Conservation (phyloP, 345 rosid species). For the Sisymbrium altissimum region DNA sequence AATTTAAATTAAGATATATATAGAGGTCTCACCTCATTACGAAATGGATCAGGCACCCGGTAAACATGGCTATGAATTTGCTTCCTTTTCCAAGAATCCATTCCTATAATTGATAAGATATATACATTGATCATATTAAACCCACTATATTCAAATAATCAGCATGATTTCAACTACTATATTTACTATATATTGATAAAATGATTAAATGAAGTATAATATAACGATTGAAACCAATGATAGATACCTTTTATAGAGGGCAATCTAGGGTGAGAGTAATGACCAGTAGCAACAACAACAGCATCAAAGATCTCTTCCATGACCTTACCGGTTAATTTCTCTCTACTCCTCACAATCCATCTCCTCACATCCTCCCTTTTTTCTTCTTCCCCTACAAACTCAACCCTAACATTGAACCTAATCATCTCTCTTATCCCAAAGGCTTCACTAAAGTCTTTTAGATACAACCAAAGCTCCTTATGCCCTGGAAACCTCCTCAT, state of each 20-base stretch:
- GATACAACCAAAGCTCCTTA: constrained; percentile 70
- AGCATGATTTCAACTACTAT: background rate
- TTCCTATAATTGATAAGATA: constrained; percentile 39
- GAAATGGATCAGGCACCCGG: constrained; percentile 74
- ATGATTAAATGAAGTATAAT: background rate
- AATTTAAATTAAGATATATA: background rate
- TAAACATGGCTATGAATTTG: constrained; percentile 84
- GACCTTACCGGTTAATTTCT: constrained; percentile 31
- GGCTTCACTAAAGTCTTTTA: constrained; percentile 63
- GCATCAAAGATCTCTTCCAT: constrained; percentile 85
- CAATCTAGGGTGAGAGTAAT: constrained; percentile 74
- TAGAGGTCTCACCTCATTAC: constrained; percentile 47
- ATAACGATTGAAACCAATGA: background rate
- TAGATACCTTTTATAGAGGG: constrained; percentile 71
- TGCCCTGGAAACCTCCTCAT: constrained; percentile 87
- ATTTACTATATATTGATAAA: background rate
- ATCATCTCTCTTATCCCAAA: constrained; percentile 72
- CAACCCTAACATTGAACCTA: constrained; percentile 77
- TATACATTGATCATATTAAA: background rate
- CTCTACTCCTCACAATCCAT: constrained; percentile 73
- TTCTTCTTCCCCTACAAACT: constrained; percentile 63
- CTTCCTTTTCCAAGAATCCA: constrained; percentile 82
- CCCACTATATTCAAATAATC: background rate
- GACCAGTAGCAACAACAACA: constrained; percentile 90
- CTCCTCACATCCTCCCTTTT: constrained; percentile 42